A percentile compares a stretch with the other conserved stretches of the same genome.
Conservation (phyloP, 306 rosid genomes). For the Cucurbita ficifolia region DNA sequence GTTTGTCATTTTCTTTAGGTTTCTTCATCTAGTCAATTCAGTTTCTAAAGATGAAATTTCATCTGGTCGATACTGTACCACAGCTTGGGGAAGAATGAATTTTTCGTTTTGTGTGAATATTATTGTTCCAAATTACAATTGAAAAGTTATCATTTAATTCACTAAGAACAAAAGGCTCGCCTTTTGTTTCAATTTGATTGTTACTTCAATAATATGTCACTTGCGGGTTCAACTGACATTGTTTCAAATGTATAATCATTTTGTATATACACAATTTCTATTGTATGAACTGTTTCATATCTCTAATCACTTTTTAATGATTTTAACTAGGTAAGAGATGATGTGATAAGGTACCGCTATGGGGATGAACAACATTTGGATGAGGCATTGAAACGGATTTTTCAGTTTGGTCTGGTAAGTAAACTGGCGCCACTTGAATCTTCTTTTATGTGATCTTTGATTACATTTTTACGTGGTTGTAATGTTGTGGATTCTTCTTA, state of each 20-base stretch:
- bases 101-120: neutral
- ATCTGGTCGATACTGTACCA: neutral
- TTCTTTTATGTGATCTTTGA: neutral
- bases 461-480: neutral
- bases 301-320: neutral
- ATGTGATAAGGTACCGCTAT: constrained; percentile 76
- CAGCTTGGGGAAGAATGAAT: neutral
- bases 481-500: too few species aligned
- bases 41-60: neutral
- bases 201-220: neutral
- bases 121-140: neutral
- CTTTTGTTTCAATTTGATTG: neutral
- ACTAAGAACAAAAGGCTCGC: neutral
- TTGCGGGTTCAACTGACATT: neutral
- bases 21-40: neutral
- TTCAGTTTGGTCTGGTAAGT: constrained; percentile 84
- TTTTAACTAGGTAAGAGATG: constrained; percentile 58
- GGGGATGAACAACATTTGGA: constrained; percentile 99
- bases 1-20: neutral
- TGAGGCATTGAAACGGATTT: constrained; percentile 82
- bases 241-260: neutral
- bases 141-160: neutral
- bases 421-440: neutral
- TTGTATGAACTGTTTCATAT: neutral
- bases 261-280: neutral